Evolutionary conservation across 148 eudicot species (phyloP).

Genomic region (Heliamphora exappendiculata): DNA sequence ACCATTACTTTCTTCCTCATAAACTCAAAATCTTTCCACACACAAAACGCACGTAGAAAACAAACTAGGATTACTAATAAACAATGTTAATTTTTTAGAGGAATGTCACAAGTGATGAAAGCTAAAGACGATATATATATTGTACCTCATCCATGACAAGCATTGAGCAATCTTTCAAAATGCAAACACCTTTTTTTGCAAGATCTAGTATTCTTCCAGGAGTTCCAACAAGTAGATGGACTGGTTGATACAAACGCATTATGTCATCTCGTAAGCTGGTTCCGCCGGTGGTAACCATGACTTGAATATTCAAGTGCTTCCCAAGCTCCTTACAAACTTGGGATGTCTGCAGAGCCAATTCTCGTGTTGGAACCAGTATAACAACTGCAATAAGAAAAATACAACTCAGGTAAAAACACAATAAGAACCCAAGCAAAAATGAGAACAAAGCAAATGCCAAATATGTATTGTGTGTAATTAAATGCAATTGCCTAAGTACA

Average conservation of each 20-base stretch:
- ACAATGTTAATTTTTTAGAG: not conserved
- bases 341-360: constrained; percentile 88
- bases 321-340: constrained; percentile 97
- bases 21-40: not conserved
- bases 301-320: constrained; percentile 70
- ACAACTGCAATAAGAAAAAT: constrained; percentile 44
- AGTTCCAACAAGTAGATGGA: constrained; percentile 86
- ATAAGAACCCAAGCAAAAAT: not conserved
- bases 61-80: not conserved
- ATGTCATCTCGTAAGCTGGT: constrained; percentile 89
- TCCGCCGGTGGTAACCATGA: constrained; percentile 93
- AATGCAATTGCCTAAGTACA: not conserved
- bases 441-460: not conserved
- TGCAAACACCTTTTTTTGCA: constrained; percentile 68
- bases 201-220: constrained; percentile 92
- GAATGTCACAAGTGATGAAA: not conserved
- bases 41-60: not conserved
- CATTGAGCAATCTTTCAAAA: constrained; percentile 68
- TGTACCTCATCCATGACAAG: constrained; percentile 85
- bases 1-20: not conserved
- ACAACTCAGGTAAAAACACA: constrained; percentile 7
- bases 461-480: not conserved
- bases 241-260: constrained; percentile 91
- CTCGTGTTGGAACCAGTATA: constrained; percentile 89
- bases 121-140: not conserved